Conservation (phyloP, 768 basidiomycete genomes). For the Leccinum aurantiacum region DNA sequence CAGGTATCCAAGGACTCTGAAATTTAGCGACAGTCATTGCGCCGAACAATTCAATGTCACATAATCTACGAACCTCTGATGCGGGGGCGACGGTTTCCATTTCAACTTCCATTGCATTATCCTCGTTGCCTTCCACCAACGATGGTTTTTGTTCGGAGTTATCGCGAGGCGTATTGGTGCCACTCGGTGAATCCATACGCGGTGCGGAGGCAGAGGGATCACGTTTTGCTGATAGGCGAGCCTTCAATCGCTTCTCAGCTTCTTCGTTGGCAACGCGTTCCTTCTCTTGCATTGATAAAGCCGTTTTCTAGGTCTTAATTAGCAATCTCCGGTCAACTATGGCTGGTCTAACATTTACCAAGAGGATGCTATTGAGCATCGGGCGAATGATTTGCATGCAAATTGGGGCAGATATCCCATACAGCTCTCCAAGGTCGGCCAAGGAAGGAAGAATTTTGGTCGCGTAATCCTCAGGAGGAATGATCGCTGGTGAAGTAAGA, state of each 20-base stretch:
- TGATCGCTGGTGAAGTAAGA: conserved; percentile 67
- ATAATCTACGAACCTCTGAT: conserved; percentile 22
- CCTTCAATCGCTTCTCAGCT: conserved; percentile 79
- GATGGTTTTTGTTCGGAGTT: conserved; percentile 23
- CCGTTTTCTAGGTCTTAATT: conserved; percentile 46
- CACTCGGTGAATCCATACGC: conserved; percentile 63
- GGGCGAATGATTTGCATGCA: conserved; percentile 95
- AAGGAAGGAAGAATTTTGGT: conserved; percentile 73
- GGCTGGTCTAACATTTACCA: conserved; percentile 42
- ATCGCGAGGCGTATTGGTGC: conserved; percentile 32
- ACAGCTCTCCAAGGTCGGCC: conserved; percentile 67
- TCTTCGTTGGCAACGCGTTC: conserved; percentile 70
- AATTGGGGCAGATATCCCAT: conserved; percentile 80
- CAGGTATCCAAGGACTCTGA: conserved; percentile 79
- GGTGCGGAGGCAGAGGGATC: conserved; percentile 58
- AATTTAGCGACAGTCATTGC: conserved; percentile 8
- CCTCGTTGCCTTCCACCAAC: conserved; percentile 40
- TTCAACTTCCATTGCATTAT: conserved; percentile 56
- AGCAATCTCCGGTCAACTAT: conserved; percentile 5
- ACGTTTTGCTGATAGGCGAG: conserved; percentile 69
- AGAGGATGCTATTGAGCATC: conserved; percentile 59
- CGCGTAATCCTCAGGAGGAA: conserved; percentile 72
- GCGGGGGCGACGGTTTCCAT: conserved; percentile 27
- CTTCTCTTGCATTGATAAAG: conserved; percentile 65
- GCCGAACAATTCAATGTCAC: conserved; percentile 1